Percentiles rank a stretch among this genome's conserved stretches.
Conservation (phyloP, 2,329 filamentous ascomycete genomes). For the Metarhizium humberi region DNA sequence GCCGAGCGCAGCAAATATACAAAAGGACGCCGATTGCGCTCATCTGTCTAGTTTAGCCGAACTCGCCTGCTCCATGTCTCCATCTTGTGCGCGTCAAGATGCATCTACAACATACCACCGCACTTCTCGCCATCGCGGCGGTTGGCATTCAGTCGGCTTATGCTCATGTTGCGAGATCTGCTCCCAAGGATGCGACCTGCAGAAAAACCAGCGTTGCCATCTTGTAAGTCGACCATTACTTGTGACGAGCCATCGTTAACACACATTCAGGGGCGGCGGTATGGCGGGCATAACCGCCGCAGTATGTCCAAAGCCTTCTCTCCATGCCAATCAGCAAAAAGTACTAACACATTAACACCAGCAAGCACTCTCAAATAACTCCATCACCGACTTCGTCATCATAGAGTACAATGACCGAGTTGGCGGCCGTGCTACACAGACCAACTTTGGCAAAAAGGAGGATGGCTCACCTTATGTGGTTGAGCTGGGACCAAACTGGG, state of each 20-base stretch:
- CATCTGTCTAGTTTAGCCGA: neutral
- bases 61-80: neutral
- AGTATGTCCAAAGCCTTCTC: slow-evolving; percentile 4
- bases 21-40: too few relatives aligned
- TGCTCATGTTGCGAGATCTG: slow-evolving; percentile 6
- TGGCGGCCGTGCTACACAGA: slow-evolving; percentile 52
- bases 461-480: slow-evolving; percentile 46
- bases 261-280: slow-evolving; percentile 37
- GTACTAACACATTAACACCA: neutral
- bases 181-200: slow-evolving; percentile 9
- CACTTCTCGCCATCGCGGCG: slow-evolving; percentile 1
- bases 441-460: slow-evolving; percentile 40
- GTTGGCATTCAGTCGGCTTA: slow-evolving; percentile 1
- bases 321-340: neutral
- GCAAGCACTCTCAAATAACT: slow-evolving; percentile 52
- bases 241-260: neutral
- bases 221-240: slow-evolving; percentile 12
- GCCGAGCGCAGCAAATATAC: too few relatives aligned
- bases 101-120: neutral
- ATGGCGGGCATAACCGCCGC: slow-evolving; percentile 56
- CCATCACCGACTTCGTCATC: slow-evolving; percentile 54
- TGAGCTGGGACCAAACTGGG: slow-evolving; percentile 62
- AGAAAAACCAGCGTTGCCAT: slow-evolving; percentile 22
- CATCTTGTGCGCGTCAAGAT: neutral
- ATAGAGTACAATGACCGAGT: slow-evolving; percentile 54